Conservation (phyloP, 768 basidiomycete genomes). For the Psilocybe tampanensis region DNA sequence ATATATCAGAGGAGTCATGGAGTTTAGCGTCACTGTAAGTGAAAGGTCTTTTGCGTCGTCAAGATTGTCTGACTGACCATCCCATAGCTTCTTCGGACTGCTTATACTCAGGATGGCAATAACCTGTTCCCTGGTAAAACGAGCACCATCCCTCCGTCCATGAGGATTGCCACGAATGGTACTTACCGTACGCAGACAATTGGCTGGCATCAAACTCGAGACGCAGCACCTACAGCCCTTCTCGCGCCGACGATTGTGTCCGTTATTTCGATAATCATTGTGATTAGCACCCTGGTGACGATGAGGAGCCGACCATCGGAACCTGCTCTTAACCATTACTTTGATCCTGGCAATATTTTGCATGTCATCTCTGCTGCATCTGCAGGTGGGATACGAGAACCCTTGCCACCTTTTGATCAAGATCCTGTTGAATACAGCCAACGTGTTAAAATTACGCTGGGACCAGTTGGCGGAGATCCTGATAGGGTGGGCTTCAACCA, state of each 20-base stretch:
- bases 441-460: constrained; percentile 7
- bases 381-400: constrained; percentile 18
- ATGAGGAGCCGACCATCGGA: neutral
- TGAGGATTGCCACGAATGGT: constrained; percentile 19
- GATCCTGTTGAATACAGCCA: constrained; percentile 13
- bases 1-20: constrained; percentile 23
- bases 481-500: constrained; percentile 5
- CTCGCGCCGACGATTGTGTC: constrained; percentile 23
- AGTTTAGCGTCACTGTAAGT: constrained; percentile 24
- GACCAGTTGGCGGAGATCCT: constrained; percentile 8
- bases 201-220: constrained; percentile 22
- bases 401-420: constrained; percentile 19
- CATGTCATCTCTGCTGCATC: constrained; percentile 22
- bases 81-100: constrained; percentile 21
- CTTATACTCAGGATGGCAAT: constrained; percentile 20
- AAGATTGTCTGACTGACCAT: neutral
- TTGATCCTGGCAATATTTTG: constrained; percentile 21
- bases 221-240: constrained; percentile 18
- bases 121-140: constrained; percentile 12
- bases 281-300: constrained; percentile 11
- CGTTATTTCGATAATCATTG: constrained; percentile 17
- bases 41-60: neutral
- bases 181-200: constrained; percentile 21
- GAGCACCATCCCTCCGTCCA: constrained; percentile 16
- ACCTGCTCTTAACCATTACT: constrained; percentile 14